Percentiles rank a stretch among this genome's conserved stretches.
phyloP scores from a whole-genome alignment of 192 early-diverging fungal genomes.

The Coemansia sp. region DNA sequence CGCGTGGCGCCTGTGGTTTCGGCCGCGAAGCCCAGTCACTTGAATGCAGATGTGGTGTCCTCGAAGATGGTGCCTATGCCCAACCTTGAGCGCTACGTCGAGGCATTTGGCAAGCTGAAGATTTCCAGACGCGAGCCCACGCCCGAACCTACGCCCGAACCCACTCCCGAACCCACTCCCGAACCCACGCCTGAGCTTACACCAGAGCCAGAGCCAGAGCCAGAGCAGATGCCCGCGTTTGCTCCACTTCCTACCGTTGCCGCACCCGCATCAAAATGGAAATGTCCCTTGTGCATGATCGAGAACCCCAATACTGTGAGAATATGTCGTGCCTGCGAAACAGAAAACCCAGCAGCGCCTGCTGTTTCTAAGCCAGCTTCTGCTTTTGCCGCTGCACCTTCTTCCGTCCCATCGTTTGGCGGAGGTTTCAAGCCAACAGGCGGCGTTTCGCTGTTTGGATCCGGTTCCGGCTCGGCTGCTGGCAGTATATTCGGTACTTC shows the following conservation, averaged over 20 bases:
- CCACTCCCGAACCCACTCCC: too few species aligned
- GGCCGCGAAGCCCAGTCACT: constrained; percentile 13
- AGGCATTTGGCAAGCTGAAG: constrained; percentile 48
- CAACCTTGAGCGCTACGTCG: constrained; percentile 43
- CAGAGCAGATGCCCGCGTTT: too few species aligned
- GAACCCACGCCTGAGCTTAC: background rate
- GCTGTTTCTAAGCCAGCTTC: background rate
- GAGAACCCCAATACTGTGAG: background rate
- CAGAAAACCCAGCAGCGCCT: background rate
- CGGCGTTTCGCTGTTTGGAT: constrained; percentile 16
- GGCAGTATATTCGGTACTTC: background rate
- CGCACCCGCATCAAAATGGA: background rate
- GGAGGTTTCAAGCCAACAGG: constrained; percentile 27
- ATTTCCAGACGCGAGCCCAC: constrained; percentile 16
- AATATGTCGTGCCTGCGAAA: background rate
- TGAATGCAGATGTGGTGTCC: background rate
- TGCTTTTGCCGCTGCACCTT: background rate
- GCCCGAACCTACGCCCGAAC: background rate
- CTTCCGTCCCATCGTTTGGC: background rate
- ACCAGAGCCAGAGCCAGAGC: background rate
- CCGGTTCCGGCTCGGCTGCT: background rate
- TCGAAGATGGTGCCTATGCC: constrained; percentile 31
- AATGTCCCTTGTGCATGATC: background rate
- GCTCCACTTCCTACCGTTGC: too few species aligned
- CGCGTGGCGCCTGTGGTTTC: constrained; percentile 27